Base-by-base conservation (phyloP, 2,329 filamentous ascomycete species). In the Zymoseptoria ardabiliae region DNA sequence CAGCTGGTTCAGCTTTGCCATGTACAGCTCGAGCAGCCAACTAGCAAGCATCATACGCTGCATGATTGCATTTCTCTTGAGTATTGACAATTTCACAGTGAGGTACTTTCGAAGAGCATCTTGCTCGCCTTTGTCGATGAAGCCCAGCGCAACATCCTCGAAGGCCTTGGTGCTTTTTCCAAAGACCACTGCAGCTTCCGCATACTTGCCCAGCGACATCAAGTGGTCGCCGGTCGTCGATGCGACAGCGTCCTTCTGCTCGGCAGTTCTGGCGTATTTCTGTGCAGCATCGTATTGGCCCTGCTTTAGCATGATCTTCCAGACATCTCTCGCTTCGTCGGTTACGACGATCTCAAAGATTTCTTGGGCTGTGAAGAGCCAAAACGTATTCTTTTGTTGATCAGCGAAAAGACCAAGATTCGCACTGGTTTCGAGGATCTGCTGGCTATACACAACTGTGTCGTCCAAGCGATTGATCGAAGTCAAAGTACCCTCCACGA, bases 91-190 rank as follows among this genome's bases (percentile, higher is more conserved):
- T 75, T 96, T 97, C 0, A 91, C 89, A 21, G 93, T 74, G 4
- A 99, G 81, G 69, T 99, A 99, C 69, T 90, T 93, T 53, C 93
- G 85, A 64, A 99, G 76, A 1, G 94, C 93, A 77, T 97, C 93
- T 58, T 91, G 88, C 73, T 97, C 91, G 48, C 87, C 86, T 64
- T 89, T 88, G 74, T 97, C 92, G 65, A 99, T 92, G 69, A 99
- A 89, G 1, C 85, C 86, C 41, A 99, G 79, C 21, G 92, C 92
- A 52, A 99, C 93, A 71, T 99, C 91, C 72, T 99, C 94, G 66
- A 99, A 99, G 0, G 91, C 87, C 77, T 97, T 97, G 72, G 90
- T 97, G 75, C 94, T 97, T 73, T 91, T 91, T 11, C 94, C 94
- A 72, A 96, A 97, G 2, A 97, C 85, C 9, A 85, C 83, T 0